Percentiles rank a stretch among this genome's conserved stretches.
Conservation (phyloP, 1,284 basidiomycete genomes). For the Lentinus polychrous region DNA sequence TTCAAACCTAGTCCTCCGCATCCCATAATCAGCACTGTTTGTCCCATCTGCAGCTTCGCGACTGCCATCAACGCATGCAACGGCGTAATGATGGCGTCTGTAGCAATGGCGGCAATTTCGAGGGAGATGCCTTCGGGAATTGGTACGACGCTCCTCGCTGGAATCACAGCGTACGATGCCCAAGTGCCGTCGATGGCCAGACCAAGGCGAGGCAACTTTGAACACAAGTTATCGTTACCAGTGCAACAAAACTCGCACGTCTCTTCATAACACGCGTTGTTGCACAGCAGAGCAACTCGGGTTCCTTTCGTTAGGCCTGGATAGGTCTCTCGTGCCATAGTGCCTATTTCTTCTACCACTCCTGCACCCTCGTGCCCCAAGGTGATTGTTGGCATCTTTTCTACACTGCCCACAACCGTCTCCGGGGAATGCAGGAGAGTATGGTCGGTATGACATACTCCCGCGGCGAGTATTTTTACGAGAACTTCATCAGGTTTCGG, state of each 20-base stretch:
- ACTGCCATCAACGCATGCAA: constrained; percentile 12
- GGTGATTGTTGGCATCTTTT: constrained; percentile 3
- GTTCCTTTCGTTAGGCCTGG: constrained; percentile 13
- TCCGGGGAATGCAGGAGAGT: no score
- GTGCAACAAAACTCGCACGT: neutral
- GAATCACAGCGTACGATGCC: constrained; percentile 11
- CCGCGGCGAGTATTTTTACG: constrained; percentile 11
- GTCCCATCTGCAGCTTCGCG: constrained; percentile 9
- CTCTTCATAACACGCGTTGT: constrained; percentile 13
- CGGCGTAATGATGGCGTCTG: constrained; percentile 16
- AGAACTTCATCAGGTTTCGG: constrained; percentile 9
- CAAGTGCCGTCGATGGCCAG: constrained; percentile 13
- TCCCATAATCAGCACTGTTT: constrained; percentile 14
- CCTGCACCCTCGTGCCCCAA: constrained; percentile 16
- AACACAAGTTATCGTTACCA: constrained; percentile 2
- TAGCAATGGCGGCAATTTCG: constrained; percentile 12
- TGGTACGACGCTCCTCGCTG: constrained; percentile 10
- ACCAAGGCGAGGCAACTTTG: constrained; percentile 1
- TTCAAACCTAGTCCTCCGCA: constrained; percentile 15
- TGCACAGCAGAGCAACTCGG: constrained; percentile 16
- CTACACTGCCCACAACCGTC: no score
- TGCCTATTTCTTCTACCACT: constrained; percentile 11
- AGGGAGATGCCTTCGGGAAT: constrained; percentile 12
- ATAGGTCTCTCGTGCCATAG: constrained; percentile 7
- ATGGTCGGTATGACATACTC: constrained; percentile 9